A percentile compares a stretch with the other conserved stretches of the same genome.
These are phyloP conservation scores for Lobosporangium transversale DNA, from an alignment of 192 early-diverging fungal species.

Conservation along the genomic window DNA sequence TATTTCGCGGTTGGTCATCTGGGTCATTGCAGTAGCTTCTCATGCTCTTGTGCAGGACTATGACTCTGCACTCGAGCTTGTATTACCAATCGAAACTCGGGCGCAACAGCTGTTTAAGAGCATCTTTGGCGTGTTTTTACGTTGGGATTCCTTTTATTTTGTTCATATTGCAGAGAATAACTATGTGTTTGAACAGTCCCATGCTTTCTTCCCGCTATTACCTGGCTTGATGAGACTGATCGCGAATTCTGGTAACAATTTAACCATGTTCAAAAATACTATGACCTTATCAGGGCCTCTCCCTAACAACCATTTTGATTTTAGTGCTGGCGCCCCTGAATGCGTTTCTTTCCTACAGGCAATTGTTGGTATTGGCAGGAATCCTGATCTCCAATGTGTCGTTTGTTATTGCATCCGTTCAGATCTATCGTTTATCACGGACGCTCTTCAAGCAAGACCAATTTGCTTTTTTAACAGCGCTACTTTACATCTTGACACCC, in stretches of 20 bases:
- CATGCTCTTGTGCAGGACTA: constrained; percentile 65
- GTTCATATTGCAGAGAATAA: constrained; percentile 77
- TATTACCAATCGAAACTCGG: constrained; percentile 17
- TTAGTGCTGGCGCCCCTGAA: constrained; percentile 66
- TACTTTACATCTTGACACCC: constrained; percentile 81
- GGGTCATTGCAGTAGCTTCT: constrained; percentile 57
- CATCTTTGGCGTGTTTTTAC: constrained; percentile 66
- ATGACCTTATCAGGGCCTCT: too few species aligned
- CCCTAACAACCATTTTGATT: constrained; percentile 5
- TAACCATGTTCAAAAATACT: not conserved
- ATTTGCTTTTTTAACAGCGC: constrained; percentile 70
- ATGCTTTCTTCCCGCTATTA: constrained; percentile 89
- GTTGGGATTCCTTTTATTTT: constrained; percentile 95
- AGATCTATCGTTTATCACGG: constrained; percentile 65
- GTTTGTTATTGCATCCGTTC: constrained; percentile 77
- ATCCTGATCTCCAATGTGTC: constrained; percentile 78
- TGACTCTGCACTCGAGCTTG: constrained; percentile 63
- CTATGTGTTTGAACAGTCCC: constrained; percentile 88
- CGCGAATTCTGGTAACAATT: constrained; percentile 53
- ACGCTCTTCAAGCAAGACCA: constrained; percentile 55
- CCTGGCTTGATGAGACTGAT: constrained; percentile 71
- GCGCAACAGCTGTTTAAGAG: constrained; percentile 36
- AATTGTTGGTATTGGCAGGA: constrained; percentile 67
- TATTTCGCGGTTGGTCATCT: constrained; percentile 57
- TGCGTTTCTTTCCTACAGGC: constrained; percentile 42